Base-by-base conservation (phyloP, 257 asterid genomes). In the Perilla frutescens region DNA sequence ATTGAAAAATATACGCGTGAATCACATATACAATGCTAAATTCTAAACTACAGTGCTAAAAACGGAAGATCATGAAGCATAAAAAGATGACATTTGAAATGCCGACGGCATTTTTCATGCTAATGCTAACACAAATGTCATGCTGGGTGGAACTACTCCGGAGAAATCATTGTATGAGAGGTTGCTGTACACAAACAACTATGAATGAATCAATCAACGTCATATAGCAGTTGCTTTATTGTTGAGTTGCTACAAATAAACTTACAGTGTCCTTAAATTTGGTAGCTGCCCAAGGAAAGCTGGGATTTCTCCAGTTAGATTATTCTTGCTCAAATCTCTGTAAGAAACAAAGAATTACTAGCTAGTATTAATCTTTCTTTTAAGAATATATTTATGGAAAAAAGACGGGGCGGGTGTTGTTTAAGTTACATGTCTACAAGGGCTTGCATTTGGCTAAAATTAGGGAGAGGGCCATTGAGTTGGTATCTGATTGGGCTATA, bases 391-490 rank as follows among this genome's bases (percentile, higher is more conserved):
- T 20, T 20, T 20, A 20, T 20, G 37, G 37, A 4, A 34, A 34
- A 34, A 34, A 34, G 37, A 2, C 1, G 37, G 37, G 1, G 37
- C 1, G 37, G 37, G 37, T 34, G 37, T 34, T 34, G 37, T 34
- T n/a, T 6, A 13, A 10, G 9, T 41, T 66, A 58, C 70, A 75
- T 75, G 31, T 48, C 36, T 37, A 34, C 64, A 20, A 75, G 74
- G 53, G 79, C 75, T 41, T 58, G 70, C 79, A 67, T 75, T 75
- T 67, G 79, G 74, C 70, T 67, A 10, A 68, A 75, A 49, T 59
- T 63, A 20, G 63, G 43, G 14, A 75, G 70, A 41, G 10, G 7
- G 48, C 79, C 75, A 48, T 10, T 66, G 57, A 67, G 63, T 47
- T 40, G 36, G 26, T 75, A 67, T n/a, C n/a, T n/a, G n/a, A n/a